A percentile compares a stretch with the other conserved stretches of the same genome.
Evolutionary conservation across 129 eudicot species (phyloP).

Genomic region (Pittosporum tobira): DNA sequence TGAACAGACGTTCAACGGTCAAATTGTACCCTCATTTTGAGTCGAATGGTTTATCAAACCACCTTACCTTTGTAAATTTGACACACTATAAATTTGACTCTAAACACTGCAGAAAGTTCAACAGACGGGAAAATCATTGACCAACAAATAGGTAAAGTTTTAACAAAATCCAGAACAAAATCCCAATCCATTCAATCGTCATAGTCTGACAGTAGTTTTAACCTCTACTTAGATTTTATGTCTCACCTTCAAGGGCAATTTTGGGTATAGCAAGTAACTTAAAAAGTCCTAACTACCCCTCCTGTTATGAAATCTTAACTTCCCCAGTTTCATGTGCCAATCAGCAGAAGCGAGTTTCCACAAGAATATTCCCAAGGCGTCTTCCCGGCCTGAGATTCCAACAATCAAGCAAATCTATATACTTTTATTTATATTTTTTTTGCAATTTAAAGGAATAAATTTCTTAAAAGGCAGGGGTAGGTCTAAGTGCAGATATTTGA

Average conservation of each 20-base stretch:
- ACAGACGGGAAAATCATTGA: background rate
- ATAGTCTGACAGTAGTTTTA: background rate
- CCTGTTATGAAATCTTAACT: background rate
- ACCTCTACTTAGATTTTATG: background rate
- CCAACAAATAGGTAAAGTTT: background rate
- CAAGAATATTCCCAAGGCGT: slow-evolving; percentile 12
- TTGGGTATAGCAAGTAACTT: background rate
- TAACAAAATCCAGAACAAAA: background rate
- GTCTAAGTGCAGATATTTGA: slow-evolving; percentile 3
- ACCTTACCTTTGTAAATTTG: too few species aligned
- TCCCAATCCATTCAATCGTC: slow-evolving; percentile 7
- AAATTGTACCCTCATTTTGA: too few species aligned
- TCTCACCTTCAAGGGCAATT: slow-evolving; percentile 7
- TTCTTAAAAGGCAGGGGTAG: slow-evolving; percentile 5
- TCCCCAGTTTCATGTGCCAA: slow-evolving; percentile 44
- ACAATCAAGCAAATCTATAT: background rate
- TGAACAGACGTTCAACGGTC: too few species aligned
- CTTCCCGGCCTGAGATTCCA: slow-evolving; percentile 22
- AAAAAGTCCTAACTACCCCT: background rate
- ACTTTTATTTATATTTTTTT: background rate
- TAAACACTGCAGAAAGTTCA: background rate
- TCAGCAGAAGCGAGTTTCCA: slow-evolving; percentile 20
- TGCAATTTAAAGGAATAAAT: background rate
- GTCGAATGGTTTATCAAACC: too few species aligned
- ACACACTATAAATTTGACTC: background rate